phyloP scores from a whole-genome alignment of 768 basidiomycete genomes.

The Hypsizygus marmoreus region DNA sequence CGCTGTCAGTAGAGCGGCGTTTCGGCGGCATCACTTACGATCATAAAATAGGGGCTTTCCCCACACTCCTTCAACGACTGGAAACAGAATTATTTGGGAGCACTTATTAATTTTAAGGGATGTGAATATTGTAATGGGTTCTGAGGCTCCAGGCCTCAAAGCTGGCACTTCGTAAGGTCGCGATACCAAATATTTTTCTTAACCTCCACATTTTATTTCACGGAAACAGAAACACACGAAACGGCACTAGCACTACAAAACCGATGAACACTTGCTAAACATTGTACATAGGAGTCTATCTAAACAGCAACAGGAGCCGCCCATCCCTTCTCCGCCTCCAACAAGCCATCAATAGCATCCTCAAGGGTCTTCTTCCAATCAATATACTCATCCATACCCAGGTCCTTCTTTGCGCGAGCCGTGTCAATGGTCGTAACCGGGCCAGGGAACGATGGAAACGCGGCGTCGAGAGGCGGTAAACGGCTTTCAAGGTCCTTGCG shows the following conservation, averaged over 20 bases:
- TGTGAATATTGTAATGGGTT: neutral
- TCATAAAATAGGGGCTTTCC: too few relatives aligned
- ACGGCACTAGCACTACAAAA: neutral
- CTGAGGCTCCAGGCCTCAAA: neutral
- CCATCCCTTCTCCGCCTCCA: constrained; percentile 21
- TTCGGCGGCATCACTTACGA: too few relatives aligned
- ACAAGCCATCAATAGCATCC: constrained; percentile 13
- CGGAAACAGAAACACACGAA: neutral
- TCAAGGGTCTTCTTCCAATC: constrained; percentile 17
- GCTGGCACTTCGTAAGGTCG: neutral
- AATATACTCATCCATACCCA: constrained; percentile 18
- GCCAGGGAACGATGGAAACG: constrained; percentile 9
- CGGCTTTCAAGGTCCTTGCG: constrained; percentile 27
- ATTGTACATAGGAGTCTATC: too few relatives aligned
- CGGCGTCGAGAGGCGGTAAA: constrained; percentile 13
- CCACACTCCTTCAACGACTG: too few relatives aligned
- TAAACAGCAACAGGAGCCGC: neutral
- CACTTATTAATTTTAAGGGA: too few relatives aligned
- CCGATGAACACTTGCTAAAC: neutral
- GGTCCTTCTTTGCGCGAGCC: constrained; percentile 11
- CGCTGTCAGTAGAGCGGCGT: too few relatives aligned
- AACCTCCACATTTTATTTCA: neutral
- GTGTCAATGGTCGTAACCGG: constrained; percentile 13
- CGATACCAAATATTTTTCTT: neutral
- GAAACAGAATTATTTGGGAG: too few relatives aligned